Base-by-base conservation (phyloP, 2,329 filamentous ascomycete genomes). In the Epichloe bromicola region DNA sequence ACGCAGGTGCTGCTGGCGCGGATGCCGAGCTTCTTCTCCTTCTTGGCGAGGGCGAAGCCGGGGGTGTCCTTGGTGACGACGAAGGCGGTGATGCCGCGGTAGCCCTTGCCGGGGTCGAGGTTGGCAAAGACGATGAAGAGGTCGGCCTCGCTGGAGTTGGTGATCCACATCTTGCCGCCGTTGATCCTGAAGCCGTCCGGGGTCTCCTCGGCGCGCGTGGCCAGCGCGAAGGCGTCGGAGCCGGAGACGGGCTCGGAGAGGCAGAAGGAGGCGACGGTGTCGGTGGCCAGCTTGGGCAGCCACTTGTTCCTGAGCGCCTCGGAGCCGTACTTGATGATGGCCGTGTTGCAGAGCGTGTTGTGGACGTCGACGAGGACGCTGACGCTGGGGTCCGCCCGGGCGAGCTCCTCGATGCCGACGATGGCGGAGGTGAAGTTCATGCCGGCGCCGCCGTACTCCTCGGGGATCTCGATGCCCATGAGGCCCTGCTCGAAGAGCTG, bases 131-230 rank as follows among this genome's bases (percentile, higher is more conserved):
- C 93, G 63, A 98, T 91, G 73, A 96, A 98, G 74, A 97, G 85
- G 54, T 83, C 82, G 19, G 93, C 86, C 72, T 98, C 93, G 73
- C 91, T 83, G 48, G 86, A 85, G 76, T 98, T 98, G 56, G 93
- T 98, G 70, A 98, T 98, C 93, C 93, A 98, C 93, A 98, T 98
- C 80, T 98, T 98, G 68, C 81, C 83, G 47, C 93, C 93, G 54
- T 81, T 86, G 68, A 98, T 86, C 70, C 78, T 83, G 74, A 91
- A 98, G 36, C 91, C 89, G 57, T 82, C 78, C 20, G 81, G 76
- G 1, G 88, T 93, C 74, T 90, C 87, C 52, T 80, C 83, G 42
- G 93, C 93, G 67, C 88, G 90, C 52, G 93, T 97, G 59, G 88
- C 85, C 57, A 98, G 77, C 1, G 94, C 94, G 64, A 98, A 98